A percentile compares a stretch with the other conserved stretches of the same genome.
phyloP scores from a whole-genome alignment of 2,329 filamentous ascomycete genomes.

The Colletotrichum orchidophilum region DNA sequence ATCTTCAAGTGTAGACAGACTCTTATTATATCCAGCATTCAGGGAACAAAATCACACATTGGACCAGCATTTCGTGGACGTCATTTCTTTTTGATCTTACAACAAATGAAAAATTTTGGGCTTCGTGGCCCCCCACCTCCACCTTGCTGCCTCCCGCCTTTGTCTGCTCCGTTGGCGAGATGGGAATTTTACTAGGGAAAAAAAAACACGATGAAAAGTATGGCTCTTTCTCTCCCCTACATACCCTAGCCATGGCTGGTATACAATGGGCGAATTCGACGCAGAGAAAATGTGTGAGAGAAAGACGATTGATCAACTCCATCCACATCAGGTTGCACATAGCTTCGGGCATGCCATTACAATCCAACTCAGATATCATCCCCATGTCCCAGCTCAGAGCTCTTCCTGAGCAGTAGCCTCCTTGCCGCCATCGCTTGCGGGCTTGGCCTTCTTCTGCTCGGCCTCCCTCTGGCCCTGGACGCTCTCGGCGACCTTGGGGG shows the following conservation, averaged over 20 bases:
- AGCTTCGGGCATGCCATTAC: background rate
- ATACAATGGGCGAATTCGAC: background rate
- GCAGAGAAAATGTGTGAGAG: background rate
- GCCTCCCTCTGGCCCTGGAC: conserved; percentile 68
- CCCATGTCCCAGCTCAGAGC: conserved; percentile 38
- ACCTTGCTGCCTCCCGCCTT: background rate
- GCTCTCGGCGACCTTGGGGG: conserved; percentile 55
- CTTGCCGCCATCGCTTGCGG: conserved; percentile 67
- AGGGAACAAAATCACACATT: no score
- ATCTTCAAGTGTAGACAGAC: no score
- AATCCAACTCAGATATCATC: background rate
- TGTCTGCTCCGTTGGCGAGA: background rate
- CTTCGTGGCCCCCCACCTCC: background rate
- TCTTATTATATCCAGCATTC: no score
- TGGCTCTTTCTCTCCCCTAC: background rate
- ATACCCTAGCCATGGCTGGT: background rate
- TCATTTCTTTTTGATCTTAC: background rate
- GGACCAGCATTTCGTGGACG: background rate
- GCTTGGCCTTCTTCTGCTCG: conserved; percentile 65
- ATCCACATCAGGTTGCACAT: background rate
- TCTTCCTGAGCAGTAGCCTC: conserved; percentile 61
- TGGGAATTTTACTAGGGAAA: background rate
- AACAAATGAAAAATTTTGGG: background rate
- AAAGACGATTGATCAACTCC: background rate
- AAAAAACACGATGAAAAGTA: background rate